These are phyloP conservation scores for Xylaria sp. DNA, from an alignment of 2,329 filamentous ascomycete species.

Conservation along the genomic window DNA sequence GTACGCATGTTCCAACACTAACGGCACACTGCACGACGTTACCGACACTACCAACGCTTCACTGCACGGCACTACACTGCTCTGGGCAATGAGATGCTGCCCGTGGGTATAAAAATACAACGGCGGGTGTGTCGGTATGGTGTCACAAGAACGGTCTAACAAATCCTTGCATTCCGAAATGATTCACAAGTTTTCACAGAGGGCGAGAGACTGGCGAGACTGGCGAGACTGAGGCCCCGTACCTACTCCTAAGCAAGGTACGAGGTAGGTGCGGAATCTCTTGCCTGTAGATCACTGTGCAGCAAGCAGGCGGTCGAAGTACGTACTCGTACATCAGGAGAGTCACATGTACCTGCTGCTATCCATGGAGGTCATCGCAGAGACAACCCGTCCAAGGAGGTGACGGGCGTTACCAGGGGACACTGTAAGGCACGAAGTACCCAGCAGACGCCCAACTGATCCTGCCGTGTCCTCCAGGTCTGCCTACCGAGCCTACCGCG, in stretches of 20 bases:
- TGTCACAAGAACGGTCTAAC: constrained; percentile 21
- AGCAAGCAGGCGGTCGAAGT: not conserved
- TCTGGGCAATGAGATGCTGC: too few relatives aligned
- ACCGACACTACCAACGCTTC: too few relatives aligned
- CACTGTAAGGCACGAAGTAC: not conserved
- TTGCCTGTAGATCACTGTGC: constrained; percentile 1
- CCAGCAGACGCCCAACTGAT: constrained; percentile 1
- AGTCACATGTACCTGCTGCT: not conserved
- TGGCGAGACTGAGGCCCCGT: not conserved
- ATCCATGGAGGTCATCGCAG: not conserved
- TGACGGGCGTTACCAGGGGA: too few relatives aligned
- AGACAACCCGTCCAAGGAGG: too few relatives aligned
- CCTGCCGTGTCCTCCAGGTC: constrained; percentile 16
- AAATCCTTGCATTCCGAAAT: constrained; percentile 26
- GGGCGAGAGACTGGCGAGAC: not conserved
- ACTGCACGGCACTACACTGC: too few relatives aligned
- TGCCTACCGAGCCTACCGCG: not conserved
- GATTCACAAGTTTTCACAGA: constrained; percentile 9
- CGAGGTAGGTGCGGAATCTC: too few relatives aligned
- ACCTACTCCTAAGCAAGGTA: not conserved
- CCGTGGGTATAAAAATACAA: not conserved
- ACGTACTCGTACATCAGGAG: not conserved
- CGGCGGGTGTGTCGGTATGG: constrained; percentile 18
- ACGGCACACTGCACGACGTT: too few relatives aligned
- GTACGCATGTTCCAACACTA: too few relatives aligned